Evolutionary conservation across 2,329 filamentous ascomycete genomes (phyloP).

Genomic region (Phyllosticta capitalensis): DNA sequence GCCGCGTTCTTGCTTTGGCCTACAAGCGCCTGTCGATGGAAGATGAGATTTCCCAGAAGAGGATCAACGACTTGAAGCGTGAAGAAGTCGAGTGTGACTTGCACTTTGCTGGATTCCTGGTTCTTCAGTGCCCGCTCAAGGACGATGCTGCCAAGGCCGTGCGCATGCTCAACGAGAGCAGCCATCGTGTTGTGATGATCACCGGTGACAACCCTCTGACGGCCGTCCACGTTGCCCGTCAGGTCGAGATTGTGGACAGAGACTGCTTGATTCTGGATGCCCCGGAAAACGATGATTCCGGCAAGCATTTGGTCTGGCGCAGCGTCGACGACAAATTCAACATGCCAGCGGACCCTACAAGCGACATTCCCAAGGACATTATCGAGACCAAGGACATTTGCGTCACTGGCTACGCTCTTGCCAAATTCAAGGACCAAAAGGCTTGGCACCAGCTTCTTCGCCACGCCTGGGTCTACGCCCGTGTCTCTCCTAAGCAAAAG

Average conservation of each 20-base stretch:
- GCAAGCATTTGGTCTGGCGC: constrained; percentile 80
- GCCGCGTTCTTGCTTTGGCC: constrained; percentile 82
- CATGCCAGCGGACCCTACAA: constrained; percentile 74
- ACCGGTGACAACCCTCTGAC: constrained; percentile 97
- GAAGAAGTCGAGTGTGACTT: constrained; percentile 82
- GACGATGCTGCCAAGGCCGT: constrained; percentile 91
- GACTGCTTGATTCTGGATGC: constrained; percentile 92
- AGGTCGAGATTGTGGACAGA: constrained; percentile 95
- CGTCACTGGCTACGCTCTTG: constrained; percentile 86
- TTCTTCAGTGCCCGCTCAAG: constrained; percentile 91
- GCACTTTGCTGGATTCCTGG: constrained; percentile 87
- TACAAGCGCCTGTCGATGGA: constrained; percentile 86
- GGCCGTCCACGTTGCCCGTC: constrained; percentile 85
- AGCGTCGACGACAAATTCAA: constrained; percentile 84
- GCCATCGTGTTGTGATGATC: constrained; percentile 97
- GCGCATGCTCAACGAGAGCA: constrained; percentile 96
- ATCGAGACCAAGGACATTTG: constrained; percentile 83
- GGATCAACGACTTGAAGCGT: constrained; percentile 88
- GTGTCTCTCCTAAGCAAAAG: constrained; percentile 97
- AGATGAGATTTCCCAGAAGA: constrained; percentile 68
- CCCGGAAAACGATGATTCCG: constrained; percentile 76
- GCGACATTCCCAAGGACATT: constrained; percentile 72
- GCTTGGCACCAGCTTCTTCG: constrained; percentile 71
- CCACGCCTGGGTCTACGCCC: constrained; percentile 94
- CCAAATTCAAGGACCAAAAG: constrained; percentile 74